Percentiles rank a stretch among this genome's conserved stretches.
Evolutionary conservation across 805 yeast species (phyloP).

Genomic region (Tetrapisispora phaffii): DNA sequence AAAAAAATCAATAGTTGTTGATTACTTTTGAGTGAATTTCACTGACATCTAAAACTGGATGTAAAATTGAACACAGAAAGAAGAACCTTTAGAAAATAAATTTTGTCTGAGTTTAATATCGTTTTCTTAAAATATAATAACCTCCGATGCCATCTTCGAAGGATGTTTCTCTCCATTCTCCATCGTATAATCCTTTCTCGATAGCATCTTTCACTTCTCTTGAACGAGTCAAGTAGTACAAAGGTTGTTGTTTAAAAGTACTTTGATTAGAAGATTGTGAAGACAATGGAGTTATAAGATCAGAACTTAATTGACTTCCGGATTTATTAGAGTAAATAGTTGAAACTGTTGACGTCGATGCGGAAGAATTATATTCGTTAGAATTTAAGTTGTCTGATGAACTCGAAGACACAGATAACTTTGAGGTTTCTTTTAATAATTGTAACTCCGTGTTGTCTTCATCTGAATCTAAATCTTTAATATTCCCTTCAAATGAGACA

Average conservation of each 20-base stretch:
- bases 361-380: background rate
- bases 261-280: background rate
- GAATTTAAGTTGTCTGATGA: background rate
- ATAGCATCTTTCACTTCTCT: slow-evolving; percentile 31
- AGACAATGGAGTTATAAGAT: background rate
- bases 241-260: slow-evolving; percentile 8
- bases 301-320: background rate
- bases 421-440: background rate
- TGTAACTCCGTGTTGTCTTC: background rate
- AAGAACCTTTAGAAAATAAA: background rate
- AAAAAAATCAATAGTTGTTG: too few relatives aligned
- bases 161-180: slow-evolving; percentile 30
- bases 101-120: background rate
- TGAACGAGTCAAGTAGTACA: slow-evolving; percentile 30
- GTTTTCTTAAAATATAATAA: slow-evolving; percentile 14
- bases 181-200: slow-evolving; percentile 27
- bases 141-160: slow-evolving; percentile 31
- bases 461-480: background rate
- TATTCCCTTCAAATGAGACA: slow-evolving; percentile 15
- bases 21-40: too few relatives aligned
- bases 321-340: background rate
- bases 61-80: too few relatives aligned
- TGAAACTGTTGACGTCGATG: background rate
- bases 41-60: too few relatives aligned
- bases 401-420: background rate